Percentiles rank a stretch among this genome's conserved stretches.
Conservation (phyloP, 1,139 yeast species). For the Blastobotrys apis region DNA sequence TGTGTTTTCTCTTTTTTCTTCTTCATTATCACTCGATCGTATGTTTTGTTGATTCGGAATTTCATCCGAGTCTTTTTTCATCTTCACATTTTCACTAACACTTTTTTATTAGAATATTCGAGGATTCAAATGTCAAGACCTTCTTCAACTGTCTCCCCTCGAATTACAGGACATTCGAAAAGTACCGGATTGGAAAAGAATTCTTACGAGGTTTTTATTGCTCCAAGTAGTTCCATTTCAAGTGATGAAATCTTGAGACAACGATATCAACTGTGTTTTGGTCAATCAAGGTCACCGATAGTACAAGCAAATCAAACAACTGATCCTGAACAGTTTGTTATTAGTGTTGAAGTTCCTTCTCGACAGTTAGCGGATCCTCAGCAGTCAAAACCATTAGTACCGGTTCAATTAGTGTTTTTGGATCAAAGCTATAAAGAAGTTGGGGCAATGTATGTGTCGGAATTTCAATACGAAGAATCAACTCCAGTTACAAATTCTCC, state of each 20-base stretch:
- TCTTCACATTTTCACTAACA: neutral
- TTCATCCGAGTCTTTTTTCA: too few relatives aligned
- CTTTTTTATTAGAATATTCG: neutral
- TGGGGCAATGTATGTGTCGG: conserved; percentile 8
- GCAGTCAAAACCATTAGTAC: conserved; percentile 1
- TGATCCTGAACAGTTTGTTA: conserved; percentile 16
- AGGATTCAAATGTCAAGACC: conserved; percentile 1
- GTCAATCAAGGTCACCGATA: conserved; percentile 8
- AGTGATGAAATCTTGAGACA: conserved; percentile 3
- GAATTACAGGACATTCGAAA: conserved; percentile 8
- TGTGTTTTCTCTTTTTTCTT: neutral
- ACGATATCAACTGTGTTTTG: conserved; percentile 10
- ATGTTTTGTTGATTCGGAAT: neutral
- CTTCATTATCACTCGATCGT: neutral
- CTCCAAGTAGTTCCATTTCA: conserved; percentile 4
- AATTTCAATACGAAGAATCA: conserved; percentile 6
- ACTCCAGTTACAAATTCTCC: neutral
- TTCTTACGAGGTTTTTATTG: conserved; percentile 5
- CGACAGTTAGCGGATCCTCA: conserved; percentile 16
- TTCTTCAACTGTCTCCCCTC: conserved; percentile 1
- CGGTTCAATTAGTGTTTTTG: conserved; percentile 3
- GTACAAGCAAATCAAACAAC: conserved; percentile 5
- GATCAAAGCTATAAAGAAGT: conserved; percentile 10
- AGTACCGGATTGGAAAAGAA: conserved; percentile 7
- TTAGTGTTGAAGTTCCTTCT: conserved; percentile 21